Percentiles rank a stretch among this genome's conserved stretches.
These are phyloP conservation scores for Daedalea quercina DNA, from an alignment of 768 basidiomycete genomes.

Conservation along the genomic window DNA sequence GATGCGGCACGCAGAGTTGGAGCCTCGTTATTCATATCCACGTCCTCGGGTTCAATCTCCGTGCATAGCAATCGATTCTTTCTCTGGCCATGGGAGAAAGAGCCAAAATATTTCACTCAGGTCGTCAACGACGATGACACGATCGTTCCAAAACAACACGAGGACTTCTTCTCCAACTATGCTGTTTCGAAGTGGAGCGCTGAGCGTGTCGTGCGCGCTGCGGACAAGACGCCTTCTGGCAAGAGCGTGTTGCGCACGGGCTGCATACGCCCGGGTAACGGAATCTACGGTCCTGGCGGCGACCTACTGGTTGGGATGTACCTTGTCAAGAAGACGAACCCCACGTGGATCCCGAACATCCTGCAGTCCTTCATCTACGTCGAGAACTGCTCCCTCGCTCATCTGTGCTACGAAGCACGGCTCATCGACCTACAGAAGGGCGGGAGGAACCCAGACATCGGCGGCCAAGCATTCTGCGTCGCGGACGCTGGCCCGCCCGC, in stretches of 20 bases:
- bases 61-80: conserved; percentile 54
- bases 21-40: conserved; percentile 56
- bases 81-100: conserved; percentile 71
- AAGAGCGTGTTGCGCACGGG: conserved; percentile 55
- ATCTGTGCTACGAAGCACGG: conserved; percentile 67
- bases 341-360: conserved; percentile 52
- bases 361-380: conserved; percentile 67
- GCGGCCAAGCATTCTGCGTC: conserved; percentile 64
- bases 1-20: conserved; percentile 49
- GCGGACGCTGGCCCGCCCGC: conserved; percentile 59
- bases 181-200: conserved; percentile 58
- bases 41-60: conserved; percentile 64
- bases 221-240: conserved; percentile 30
- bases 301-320: conserved; percentile 64
- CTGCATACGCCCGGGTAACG: conserved; percentile 73
- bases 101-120: conserved; percentile 54
- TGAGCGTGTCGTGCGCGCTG: conserved; percentile 40
- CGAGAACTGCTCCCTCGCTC: conserved; percentile 69
- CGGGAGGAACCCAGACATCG: conserved; percentile 50
- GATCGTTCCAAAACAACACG: conserved; percentile 43
- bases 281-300: conserved; percentile 68
- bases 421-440: conserved; percentile 47
- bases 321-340: conserved; percentile 51
- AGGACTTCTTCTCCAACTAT: conserved; percentile 74
- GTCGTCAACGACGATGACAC: conserved; percentile 55